Percentiles rank a stretch among this genome's conserved stretches.
phyloP scores from a whole-genome alignment of 225 moss, liverwort and hornwort genomes.

The Asterella californica region DNA sequence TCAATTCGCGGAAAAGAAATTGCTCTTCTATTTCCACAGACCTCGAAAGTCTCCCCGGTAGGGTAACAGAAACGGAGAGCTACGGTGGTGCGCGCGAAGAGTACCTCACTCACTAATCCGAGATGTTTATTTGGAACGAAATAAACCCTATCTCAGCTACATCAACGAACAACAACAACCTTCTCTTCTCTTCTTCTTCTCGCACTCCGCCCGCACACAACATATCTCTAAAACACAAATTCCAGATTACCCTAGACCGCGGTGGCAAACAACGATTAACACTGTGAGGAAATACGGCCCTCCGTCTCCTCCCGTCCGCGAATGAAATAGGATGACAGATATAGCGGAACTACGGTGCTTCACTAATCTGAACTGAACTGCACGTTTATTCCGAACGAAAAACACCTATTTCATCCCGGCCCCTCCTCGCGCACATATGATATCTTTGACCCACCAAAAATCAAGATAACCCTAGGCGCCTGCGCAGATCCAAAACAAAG shows the following conservation, averaged over 20 bases:
- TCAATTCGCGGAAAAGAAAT: constrained; percentile 16
- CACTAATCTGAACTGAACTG: neutral
- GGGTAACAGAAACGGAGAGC: constrained; percentile 11
- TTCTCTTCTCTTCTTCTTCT: too few species aligned
- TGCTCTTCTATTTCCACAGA: constrained; percentile 9
- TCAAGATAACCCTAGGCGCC: neutral
- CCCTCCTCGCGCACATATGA: neutral
- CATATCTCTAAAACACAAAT: constrained; percentile 7
- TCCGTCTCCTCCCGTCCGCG: neutral
- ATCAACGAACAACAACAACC: neutral
- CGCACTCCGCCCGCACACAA: constrained; percentile 1
- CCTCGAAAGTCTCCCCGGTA: constrained; percentile 8
- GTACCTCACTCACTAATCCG: constrained; percentile 2
- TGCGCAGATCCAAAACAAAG: constrained; percentile 3
- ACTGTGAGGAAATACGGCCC: constrained; percentile 5
- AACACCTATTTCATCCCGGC: neutral
- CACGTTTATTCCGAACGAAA: constrained; percentile 5
- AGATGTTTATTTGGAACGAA: neutral
- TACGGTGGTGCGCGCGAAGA: constrained; percentile 2
- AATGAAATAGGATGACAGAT: constrained; percentile 5
- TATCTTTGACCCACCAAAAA: neutral
- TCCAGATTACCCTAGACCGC: constrained; percentile 3
- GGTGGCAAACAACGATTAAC: constrained; percentile 5
- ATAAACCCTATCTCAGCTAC: constrained; percentile 2
- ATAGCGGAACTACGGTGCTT: constrained; percentile 5